Evolutionary conservation across 345 rosid species (phyloP), one percentile per base, ranked within the genome.

Genomic region (Eucalyptus sp.): DNA sequence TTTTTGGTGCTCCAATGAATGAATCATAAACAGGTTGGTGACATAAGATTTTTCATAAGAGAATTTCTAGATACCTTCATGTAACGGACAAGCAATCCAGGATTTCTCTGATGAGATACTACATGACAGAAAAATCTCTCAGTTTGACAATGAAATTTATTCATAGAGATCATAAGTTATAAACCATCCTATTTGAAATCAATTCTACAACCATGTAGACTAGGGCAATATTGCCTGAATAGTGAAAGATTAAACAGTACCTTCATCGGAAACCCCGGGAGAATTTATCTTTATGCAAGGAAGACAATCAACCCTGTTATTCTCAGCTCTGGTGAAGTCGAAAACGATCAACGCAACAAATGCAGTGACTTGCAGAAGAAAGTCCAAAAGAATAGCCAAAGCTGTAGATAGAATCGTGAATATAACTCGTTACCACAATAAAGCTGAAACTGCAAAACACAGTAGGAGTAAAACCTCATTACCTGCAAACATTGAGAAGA

Each of bases 401-500:
- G 96, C 96, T 94, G 91, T 86, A 86, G 89, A 86, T 62, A 49
- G 89, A 88, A 13, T 18, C 24, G 22, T 58, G 86, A 56, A 71
- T 46, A 52, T 48, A 80, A 76, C 48, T 76, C 14, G 8, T 76
- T 41, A 37, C 46, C 27, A 37, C 8, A 10, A 37, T 76, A 76
- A 76, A 64, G 56, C 80, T 24, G 22, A 68, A 79, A 44, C 44
- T 24, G 86, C n/a, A 49, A 80, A 71, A 66, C 83, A 76, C 4
- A 41, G 83, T 10, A 76, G 46, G 27, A 37, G 83, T 31, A 71
- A 20, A 71, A 81, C n/a, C 50, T 89, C 22, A 88, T 50, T 51
- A 97, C 99, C 99, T 91, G 99, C 99, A 92, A 97, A 97, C 94
- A 97, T 96, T 83, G 99, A 97, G 93, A 97, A 97, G 90, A 96